Evolutionary conservation across 2,329 filamentous ascomycete genomes (phyloP), one percentile per base, ranked within the genome.

Genomic region (Colletotrichum gloeosporioides): DNA sequence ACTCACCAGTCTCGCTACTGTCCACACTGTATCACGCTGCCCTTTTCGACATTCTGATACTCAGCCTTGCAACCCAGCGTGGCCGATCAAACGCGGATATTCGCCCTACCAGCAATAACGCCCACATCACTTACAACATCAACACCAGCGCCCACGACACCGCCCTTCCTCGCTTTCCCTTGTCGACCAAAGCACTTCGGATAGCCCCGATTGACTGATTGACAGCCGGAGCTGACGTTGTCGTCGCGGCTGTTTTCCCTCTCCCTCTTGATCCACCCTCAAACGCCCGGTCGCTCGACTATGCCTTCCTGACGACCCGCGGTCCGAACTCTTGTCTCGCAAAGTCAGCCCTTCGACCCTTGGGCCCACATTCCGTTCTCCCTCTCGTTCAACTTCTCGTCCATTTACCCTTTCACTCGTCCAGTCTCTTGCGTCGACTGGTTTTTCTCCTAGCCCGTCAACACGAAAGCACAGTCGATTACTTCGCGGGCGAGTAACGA

Each of bases 401-500:
- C 55, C 55, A 62, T 73, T 69, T 59, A 55, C 66, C 27, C 53
- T 55, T 64, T 53, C 55, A 27, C 13, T 69, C 61, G 72, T 75
- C 77, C 71, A 53, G 77, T 76, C 73, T 63, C 53, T 31, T 62
- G 66, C 29, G 61, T 76, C 73, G 72, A 64, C 61, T 68, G 44
- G n/a, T 55, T 62, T 71, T 74, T 53, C 69, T 77, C 78, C 67
- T 73, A 57, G 73, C 71, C 65, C 65, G 73, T 79, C 78, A 78
- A 36, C 74, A 80, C 76, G 73, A 78, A 78, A 80, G 82, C 84
- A 84, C 82, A 83, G 85, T 88, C 86, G 85, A 84, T 80, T 80
- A 80, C 85, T 88, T 89, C 87, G 87, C 88, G 80, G 88, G 88
- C 87, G 87, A 88, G 84, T 83, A 84, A 85, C 86, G 85, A 88